phyloP scores from a whole-genome alignment of 2,329 filamentous ascomycete genomes.

The Hypoxylon sp. region DNA sequence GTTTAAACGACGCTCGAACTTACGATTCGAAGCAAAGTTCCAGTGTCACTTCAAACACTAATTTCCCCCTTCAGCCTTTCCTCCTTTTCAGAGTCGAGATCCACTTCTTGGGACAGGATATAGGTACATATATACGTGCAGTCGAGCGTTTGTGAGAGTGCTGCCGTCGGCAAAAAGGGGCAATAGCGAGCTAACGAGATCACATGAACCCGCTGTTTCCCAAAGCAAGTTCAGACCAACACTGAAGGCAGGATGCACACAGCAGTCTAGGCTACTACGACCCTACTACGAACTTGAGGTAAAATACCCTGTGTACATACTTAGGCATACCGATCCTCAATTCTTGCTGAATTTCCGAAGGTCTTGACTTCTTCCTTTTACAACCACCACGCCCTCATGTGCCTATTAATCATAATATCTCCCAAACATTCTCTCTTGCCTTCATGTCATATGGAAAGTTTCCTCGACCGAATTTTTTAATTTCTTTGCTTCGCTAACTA shows the following conservation, averaged over 20 bases:
- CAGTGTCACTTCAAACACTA: slow-evolving; percentile 7
- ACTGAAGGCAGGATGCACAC: slow-evolving; percentile 24
- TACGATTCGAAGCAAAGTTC: neutral
- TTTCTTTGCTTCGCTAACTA: slow-evolving; percentile 14
- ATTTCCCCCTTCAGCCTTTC: neutral
- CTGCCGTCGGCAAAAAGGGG: slow-evolving; percentile 19
- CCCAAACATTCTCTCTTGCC: slow-evolving; percentile 27
- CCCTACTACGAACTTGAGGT: slow-evolving; percentile 5
- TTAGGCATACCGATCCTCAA: slow-evolving; percentile 18
- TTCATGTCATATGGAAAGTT: slow-evolving; percentile 23
- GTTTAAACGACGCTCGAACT: slow-evolving; percentile 1
- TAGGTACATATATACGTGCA: neutral
- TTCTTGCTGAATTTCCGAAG: slow-evolving; percentile 24
- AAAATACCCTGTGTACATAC: neutral
- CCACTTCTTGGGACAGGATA: neutral
- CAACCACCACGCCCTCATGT: slow-evolving; percentile 15
- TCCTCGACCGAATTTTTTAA: slow-evolving; percentile 6
- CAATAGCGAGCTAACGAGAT: slow-evolving; percentile 27
- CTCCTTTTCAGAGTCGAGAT: neutral
- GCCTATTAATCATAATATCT: slow-evolving; percentile 29
- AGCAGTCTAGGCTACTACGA: slow-evolving; percentile 22
- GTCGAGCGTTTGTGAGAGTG: slow-evolving; percentile 22
- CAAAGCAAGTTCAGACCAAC: slow-evolving; percentile 18
- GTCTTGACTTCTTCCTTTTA: slow-evolving; percentile 32
- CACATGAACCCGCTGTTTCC: slow-evolving; percentile 30